A percentile compares a stretch with the other conserved stretches of the same genome.
Conservation (phyloP, 2,329 filamentous ascomycete genomes). For the Hypoxylon sp. region DNA sequence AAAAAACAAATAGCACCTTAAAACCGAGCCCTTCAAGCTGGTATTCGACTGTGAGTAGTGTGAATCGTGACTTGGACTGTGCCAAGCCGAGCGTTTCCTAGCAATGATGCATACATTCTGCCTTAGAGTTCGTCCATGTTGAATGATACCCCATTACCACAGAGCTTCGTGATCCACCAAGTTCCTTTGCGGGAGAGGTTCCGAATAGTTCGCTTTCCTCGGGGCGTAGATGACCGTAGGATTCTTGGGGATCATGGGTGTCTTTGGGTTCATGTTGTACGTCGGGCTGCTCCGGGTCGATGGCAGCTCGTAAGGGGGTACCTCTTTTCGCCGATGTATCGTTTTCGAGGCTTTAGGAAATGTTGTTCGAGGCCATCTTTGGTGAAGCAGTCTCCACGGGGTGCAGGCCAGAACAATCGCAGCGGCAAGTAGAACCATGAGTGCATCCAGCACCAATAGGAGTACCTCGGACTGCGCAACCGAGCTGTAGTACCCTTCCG, state of each 20-base stretch:
- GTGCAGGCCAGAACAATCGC: slow-evolving; percentile 43
- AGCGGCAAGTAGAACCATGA: slow-evolving; percentile 42
- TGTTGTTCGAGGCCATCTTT: slow-evolving; percentile 36
- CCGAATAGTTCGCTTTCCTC: slow-evolving; percentile 22
- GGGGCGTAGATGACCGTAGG: slow-evolving; percentile 28
- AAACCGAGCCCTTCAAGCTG: not conserved
- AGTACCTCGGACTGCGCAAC: slow-evolving; percentile 44
- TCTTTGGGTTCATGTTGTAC: slow-evolving; percentile 22
- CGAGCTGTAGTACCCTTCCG: slow-evolving; percentile 43
- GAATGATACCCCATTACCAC: slow-evolving; percentile 43
- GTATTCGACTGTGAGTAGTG: not conserved
- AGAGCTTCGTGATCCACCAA: slow-evolving; percentile 50
- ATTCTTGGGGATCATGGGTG: slow-evolving; percentile 34
- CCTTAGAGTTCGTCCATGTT: not conserved
- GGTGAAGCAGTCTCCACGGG: slow-evolving; percentile 45
- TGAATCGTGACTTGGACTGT: not conserved
- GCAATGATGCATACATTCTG: not conserved
- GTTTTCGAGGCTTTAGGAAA: slow-evolving; percentile 29
- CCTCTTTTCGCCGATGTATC: slow-evolving; percentile 35
- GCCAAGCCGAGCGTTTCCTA: no score
- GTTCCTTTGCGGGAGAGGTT: slow-evolving; percentile 31
- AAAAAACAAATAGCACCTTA: slow-evolving; percentile 7
- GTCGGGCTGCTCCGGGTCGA: slow-evolving; percentile 34
- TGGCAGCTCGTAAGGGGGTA: slow-evolving; percentile 37
- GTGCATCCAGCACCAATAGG: slow-evolving; percentile 48